Evolutionary conservation across 1,139 yeast species (phyloP), one percentile per base, ranked within the genome.

Genomic region (Torulaspora globosa): DNA sequence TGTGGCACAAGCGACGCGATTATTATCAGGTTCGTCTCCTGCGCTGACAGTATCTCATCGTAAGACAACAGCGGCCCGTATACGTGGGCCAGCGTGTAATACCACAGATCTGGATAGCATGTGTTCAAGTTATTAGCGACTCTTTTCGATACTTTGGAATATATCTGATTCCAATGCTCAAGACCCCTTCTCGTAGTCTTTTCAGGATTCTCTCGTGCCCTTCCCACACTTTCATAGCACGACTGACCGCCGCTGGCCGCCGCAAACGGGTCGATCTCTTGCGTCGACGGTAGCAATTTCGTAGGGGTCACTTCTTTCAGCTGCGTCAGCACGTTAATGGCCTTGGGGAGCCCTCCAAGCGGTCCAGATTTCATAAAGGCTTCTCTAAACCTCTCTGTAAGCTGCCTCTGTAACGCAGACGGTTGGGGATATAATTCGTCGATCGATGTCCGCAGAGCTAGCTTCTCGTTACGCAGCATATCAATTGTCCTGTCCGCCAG

Each of bases 41-140:
- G 74, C 1, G 85, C 82, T 9, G 74, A 65, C 32, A 89, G 69
- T 1, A 87, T 73, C 3, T 74, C 82, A 10, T 82, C 77, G 62
- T 67, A 84, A 27, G 95, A 82, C 48, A 89, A 72, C 36, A 89
- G 66, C 11, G 95, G 89, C 0, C 87, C 79, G 60, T 89, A 90
- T 11, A 84, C 90, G 59, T 84, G 81, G 49, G 80, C 79, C 47
- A 82, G 71, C 0, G 94, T 80, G 60, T 75, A 84, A 51, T 77
- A 74, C 81, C 92, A 85, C 50, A 89, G 73, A 63, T 89, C 97
- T 0, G 96, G 96, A 63, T 88, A 87, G 11, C 95, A 84, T 2
- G 77, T 70, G 44, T 73, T 66, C 78, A 89, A 72, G 58, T 88
- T 95, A 44, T 74, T 74, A 42, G 73, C 72, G 31, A 89, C 86